phyloP scores from a whole-genome alignment of 129 eudicot genomes.

The Ambrosia artemisiifolia region DNA sequence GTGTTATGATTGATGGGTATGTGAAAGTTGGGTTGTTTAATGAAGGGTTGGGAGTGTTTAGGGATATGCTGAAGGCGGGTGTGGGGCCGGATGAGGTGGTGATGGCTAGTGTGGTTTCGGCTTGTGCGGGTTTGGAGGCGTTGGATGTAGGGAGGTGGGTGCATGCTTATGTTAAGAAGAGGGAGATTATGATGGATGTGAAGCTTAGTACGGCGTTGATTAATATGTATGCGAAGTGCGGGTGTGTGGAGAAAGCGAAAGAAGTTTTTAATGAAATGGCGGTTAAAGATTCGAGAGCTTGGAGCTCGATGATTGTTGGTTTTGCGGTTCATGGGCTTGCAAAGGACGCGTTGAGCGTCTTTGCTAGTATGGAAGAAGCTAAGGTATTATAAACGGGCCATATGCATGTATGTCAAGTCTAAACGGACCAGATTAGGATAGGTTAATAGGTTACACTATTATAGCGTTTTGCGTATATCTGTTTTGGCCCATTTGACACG shows the following conservation, averaged over 20 bases:
- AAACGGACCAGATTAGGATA: background rate
- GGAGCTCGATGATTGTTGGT: slow-evolving; percentile 76
- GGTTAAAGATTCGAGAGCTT: slow-evolving; percentile 56
- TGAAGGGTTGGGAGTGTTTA: slow-evolving; percentile 49
- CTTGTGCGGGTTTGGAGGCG: slow-evolving; percentile 51
- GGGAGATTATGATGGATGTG: slow-evolving; percentile 35
- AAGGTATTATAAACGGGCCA: slow-evolving; percentile 29
- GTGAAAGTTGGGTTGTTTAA: slow-evolving; percentile 34
- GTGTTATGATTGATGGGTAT: slow-evolving; percentile 61
- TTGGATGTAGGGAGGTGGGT: slow-evolving; percentile 64
- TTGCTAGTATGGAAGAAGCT: slow-evolving; percentile 46
- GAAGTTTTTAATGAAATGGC: slow-evolving; percentile 59
- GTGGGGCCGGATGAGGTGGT: slow-evolving; percentile 56
- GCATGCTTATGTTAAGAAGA: slow-evolving; percentile 44
- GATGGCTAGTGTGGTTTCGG: slow-evolving; percentile 63
- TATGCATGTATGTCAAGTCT: background rate
- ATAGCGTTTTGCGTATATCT: too few species aligned
- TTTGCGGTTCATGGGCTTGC: slow-evolving; percentile 53
- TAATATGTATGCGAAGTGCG: slow-evolving; percentile 70
- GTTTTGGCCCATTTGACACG: too few species aligned
- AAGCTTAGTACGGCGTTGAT: slow-evolving; percentile 50
- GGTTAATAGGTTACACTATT: too few species aligned
- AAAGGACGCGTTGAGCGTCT: slow-evolving; percentile 43
- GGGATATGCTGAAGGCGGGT: slow-evolving; percentile 54
- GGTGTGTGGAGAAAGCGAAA: slow-evolving; percentile 51